phyloP scores from a whole-genome alignment of 2,329 filamentous ascomycete genomes.

The Lojkania enalia region DNA sequence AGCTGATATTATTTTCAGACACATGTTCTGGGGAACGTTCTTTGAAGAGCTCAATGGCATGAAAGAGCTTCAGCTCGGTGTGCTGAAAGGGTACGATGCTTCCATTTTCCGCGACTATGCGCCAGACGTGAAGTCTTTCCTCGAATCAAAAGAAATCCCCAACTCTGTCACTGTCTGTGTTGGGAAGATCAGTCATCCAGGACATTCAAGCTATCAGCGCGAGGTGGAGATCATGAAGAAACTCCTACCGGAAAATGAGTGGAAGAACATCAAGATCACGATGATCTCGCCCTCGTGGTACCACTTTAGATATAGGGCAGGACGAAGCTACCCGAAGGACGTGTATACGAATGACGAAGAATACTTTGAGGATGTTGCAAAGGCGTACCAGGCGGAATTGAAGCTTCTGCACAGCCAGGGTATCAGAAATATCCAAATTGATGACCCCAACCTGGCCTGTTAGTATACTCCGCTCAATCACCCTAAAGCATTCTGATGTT shows the following conservation, averaged over 20 bases:
- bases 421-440: constrained; percentile 54
- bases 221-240: constrained; percentile 64
- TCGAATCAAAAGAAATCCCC: constrained; percentile 58
- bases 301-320: constrained; percentile 65
- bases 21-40: constrained; percentile 62
- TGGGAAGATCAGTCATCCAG: constrained; percentile 61
- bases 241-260: constrained; percentile 61
- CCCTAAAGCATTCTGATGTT: neutral
- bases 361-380: constrained; percentile 53
- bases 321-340: constrained; percentile 50
- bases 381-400: constrained; percentile 52
- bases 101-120: constrained; percentile 62
- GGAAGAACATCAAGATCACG: constrained; percentile 70
- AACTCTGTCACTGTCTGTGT: constrained; percentile 61
- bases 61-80: constrained; percentile 52
- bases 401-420: constrained; percentile 51
- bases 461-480: neutral
- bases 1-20: constrained; percentile 27
- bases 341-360: constrained; percentile 52
- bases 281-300: constrained; percentile 70
- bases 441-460: constrained; percentile 53
- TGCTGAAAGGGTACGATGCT: constrained; percentile 51
- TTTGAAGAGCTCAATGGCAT: constrained; percentile 60
- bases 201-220: constrained; percentile 58
- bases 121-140: constrained; percentile 65